phyloP scores from a whole-genome alignment of 352 stramenopile genomes.

The Elongisporangium senticosum region DNA sequence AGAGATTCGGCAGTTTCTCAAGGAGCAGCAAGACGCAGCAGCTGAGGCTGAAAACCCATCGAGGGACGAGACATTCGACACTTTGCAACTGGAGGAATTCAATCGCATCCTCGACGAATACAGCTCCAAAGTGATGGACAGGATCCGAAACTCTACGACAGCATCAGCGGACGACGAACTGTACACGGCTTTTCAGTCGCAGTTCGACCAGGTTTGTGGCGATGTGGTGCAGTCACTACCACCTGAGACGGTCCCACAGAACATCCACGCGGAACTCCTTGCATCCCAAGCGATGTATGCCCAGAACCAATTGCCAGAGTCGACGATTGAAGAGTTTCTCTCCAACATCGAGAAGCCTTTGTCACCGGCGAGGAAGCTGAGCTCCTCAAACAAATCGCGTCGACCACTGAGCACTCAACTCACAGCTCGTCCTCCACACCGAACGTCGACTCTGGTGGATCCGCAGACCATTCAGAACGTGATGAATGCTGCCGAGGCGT shows the following conservation, averaged over 20 bases:
- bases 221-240: background rate
- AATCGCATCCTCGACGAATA: background rate
- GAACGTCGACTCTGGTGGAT: background rate
- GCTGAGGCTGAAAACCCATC: background rate
- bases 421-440: background rate
- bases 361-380: background rate
- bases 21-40: background rate
- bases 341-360: background rate
- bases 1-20: conserved; percentile 10
- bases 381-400: background rate
- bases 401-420: background rate
- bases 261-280: background rate
- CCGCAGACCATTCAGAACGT: background rate
- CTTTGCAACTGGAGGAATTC: background rate
- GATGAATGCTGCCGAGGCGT: background rate
- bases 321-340: background rate
- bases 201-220: background rate
- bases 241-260: background rate
- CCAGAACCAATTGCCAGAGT: background rate
- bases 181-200: background rate
- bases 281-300: background rate
- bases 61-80: background rate
- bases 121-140: background rate
- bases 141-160: background rate
- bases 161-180: background rate